Evolutionary conservation across 306 rosid species (phyloP).

Genomic region (Rubus idaeus): DNA sequence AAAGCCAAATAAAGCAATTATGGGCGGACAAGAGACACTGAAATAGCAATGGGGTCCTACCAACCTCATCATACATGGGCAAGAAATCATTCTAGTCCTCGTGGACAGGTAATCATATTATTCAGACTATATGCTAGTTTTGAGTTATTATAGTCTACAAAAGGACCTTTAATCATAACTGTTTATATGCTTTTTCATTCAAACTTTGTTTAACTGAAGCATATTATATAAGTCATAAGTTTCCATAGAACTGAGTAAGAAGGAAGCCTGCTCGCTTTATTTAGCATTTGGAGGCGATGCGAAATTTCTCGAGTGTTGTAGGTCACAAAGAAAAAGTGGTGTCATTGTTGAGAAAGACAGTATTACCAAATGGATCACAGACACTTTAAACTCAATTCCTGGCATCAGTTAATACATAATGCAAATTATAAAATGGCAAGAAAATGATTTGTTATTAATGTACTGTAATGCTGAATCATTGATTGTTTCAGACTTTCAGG

Average conservation of each 20-base stretch:
- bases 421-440: neutral
- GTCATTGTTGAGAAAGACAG: too few species aligned
- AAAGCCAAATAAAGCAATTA: neutral
- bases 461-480: neutral
- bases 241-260: neutral
- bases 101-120: slow-evolving; percentile 60
- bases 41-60: slow-evolving; percentile 96
- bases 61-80: slow-evolving; percentile 91
- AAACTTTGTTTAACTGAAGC: neutral
- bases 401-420: neutral
- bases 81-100: slow-evolving; percentile 53
- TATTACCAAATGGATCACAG: too few species aligned
- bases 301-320: neutral
- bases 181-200: neutral
- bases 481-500: neutral
- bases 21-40: slow-evolving; percentile 87
- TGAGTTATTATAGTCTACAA: neutral
- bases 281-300: neutral
- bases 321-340: too few species aligned
- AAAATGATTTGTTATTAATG: neutral
- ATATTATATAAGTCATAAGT: neutral
- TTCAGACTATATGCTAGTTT: neutral
- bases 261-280: neutral
- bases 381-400: too few species aligned
- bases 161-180: neutral